phyloP scores from a whole-genome alignment of 306 rosid species.

The Vigna reflexopilosa region DNA sequence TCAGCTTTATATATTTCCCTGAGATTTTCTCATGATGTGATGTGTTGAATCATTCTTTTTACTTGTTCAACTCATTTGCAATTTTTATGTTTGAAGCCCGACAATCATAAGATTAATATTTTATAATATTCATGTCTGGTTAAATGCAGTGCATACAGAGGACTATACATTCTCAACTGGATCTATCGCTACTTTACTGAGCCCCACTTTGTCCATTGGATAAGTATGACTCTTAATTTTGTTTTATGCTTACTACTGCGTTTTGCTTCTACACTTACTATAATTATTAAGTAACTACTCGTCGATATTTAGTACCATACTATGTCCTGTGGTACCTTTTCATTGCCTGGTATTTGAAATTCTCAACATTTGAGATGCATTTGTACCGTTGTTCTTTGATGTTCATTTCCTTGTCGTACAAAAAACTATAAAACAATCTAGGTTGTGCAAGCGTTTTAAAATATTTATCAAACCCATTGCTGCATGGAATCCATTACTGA shows the following conservation, averaged over 20 bases:
- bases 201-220: conserved; percentile 78
- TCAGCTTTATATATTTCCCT: conserved; percentile 12
- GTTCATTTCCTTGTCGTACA: conserved; percentile 17
- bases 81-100: conserved; percentile 5
- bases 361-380: neutral
- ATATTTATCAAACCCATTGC: conserved; percentile 7
- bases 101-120: conserved; percentile 7
- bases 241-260: conserved; percentile 15
- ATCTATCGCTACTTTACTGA: conserved; percentile 91
- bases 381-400: neutral
- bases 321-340: conserved; percentile 10
- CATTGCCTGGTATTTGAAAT: conserved; percentile 3
- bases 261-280: neutral
- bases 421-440: neutral
- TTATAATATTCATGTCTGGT: conserved; percentile 27
- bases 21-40: conserved; percentile 11
- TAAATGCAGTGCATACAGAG: conserved; percentile 84
- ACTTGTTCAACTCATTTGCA: conserved; percentile 29
- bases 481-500: conserved; percentile 7
- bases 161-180: conserved; percentile 86
- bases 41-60: conserved; percentile 26
- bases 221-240: conserved; percentile 59
- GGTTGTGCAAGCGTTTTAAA: conserved; percentile 30
- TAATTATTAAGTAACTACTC: neutral
- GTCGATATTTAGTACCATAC: neutral